Conservation (phyloP, 2,329 filamentous ascomycete species). For the Dothistroma septosporum region DNA sequence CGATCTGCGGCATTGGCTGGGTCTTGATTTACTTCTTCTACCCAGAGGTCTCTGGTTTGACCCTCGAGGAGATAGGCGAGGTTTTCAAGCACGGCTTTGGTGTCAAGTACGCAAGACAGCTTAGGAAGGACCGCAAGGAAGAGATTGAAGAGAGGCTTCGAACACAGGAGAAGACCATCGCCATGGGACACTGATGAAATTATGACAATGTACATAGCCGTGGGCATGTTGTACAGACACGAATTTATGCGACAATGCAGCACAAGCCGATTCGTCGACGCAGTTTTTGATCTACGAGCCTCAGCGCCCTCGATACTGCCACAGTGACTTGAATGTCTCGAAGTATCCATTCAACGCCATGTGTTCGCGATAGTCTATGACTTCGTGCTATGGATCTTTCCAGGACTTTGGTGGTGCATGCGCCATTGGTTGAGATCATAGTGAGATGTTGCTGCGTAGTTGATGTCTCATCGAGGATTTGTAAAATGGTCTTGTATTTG, state of each 20-base stretch:
- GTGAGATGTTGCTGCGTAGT: not conserved
- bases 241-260: not conserved
- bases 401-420: not conserved
- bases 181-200: not conserved
- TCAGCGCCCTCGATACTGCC: too few relatives aligned
- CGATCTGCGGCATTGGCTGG: conserved; percentile 40
- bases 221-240: not conserved
- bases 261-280: too few relatives aligned
- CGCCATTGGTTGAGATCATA: not conserved
- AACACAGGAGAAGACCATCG: conserved; percentile 11
- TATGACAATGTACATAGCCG: not conserved
- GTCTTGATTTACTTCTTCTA: conserved; percentile 38
- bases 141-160: conserved; percentile 7
- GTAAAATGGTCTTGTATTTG: not conserved
- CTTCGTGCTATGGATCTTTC: too few relatives aligned
- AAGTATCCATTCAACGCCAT: too few relatives aligned
- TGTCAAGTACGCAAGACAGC: conserved; percentile 32
- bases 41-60: conserved; percentile 39
- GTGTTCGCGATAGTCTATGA: too few relatives aligned
- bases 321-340: too few relatives aligned
- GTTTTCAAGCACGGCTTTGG: conserved; percentile 38
- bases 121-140: conserved; percentile 35
- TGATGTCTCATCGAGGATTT: not conserved
- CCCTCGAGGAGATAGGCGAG: conserved; percentile 35
- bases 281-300: too few relatives aligned